These are phyloP conservation scores for Rickenella mellea DNA, from an alignment of 768 basidiomycete species.

Conservation along the genomic window DNA sequence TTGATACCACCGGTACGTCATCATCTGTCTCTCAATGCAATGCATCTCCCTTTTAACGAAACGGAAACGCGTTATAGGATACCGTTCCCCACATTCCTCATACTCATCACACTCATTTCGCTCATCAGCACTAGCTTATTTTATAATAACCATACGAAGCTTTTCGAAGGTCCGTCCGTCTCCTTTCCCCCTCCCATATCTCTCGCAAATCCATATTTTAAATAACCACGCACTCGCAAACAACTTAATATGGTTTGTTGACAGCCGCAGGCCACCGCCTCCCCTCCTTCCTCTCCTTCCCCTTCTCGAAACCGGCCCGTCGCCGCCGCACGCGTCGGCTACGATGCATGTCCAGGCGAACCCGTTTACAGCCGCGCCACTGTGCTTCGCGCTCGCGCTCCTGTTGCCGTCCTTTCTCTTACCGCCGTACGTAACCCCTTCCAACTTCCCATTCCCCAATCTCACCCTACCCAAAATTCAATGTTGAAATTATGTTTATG, in stretches of 20 bases:
- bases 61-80: slow-evolving; percentile 39
- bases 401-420: slow-evolving; percentile 42
- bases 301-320: too few relatives aligned
- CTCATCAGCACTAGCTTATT: slow-evolving; percentile 45
- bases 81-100: slow-evolving; percentile 54
- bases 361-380: slow-evolving; percentile 62
- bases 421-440: slow-evolving; percentile 55
- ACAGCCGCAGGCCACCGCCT: slow-evolving; percentile 34
- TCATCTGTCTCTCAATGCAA: too few relatives aligned
- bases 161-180: slow-evolving; percentile 51
- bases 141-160: slow-evolving; percentile 55
- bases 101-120: slow-evolving; percentile 46
- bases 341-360: slow-evolving; percentile 65
- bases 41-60: too few relatives aligned
- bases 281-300: slow-evolving; percentile 6
- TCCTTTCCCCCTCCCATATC: too few relatives aligned
- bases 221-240: too few relatives aligned
- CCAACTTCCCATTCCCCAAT: not conserved
- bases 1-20: slow-evolving; percentile 24
- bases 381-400: slow-evolving; percentile 47
- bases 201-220: too few relatives aligned
- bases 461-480: not conserved
- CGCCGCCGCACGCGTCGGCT: slow-evolving; percentile 6
- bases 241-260: too few relatives aligned
- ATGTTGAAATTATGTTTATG: too few relatives aligned